Evolutionary conservation across 768 basidiomycete species (phyloP).

Genomic region (Trametopsis cervina): DNA sequence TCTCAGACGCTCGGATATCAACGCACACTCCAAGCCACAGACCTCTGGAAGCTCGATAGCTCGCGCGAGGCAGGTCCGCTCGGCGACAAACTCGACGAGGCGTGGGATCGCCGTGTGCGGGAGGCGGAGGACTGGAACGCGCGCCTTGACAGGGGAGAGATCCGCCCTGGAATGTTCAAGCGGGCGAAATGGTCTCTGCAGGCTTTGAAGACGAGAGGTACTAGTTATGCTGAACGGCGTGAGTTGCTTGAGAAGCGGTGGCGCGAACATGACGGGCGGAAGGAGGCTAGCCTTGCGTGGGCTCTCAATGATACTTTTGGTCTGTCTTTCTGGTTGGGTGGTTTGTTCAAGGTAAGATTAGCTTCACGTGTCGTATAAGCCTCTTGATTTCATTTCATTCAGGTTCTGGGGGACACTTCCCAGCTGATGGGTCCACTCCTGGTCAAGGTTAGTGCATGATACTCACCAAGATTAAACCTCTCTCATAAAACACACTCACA

Average conservation of each 20-base stretch:
- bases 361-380: not conserved
- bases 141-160: constrained; percentile 36
- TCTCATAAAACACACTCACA: constrained; percentile 15
- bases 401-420: constrained; percentile 55
- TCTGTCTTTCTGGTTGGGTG: constrained; percentile 55
- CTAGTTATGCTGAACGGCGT: constrained; percentile 19
- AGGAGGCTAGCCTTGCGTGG: constrained; percentile 47
- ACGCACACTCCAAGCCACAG: constrained; percentile 65
- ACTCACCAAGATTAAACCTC: not conserved
- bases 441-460: constrained; percentile 37
- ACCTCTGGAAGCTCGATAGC: constrained; percentile 62
- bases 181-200: constrained; percentile 36
- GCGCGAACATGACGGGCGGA: constrained; percentile 38
- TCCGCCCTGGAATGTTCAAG: constrained; percentile 33
- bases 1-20: constrained; percentile 57
- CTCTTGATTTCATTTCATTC: not conserved
- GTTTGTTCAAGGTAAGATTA: constrained; percentile 44
- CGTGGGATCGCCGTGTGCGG: constrained; percentile 43
- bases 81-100: constrained; percentile 44
- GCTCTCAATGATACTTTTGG: constrained; percentile 58
- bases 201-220: constrained; percentile 11
- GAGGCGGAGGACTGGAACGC: constrained; percentile 52
- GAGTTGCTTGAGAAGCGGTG: constrained; percentile 33
- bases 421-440: constrained; percentile 59
- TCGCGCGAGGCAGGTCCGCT: constrained; percentile 42